A percentile compares a stretch with the other conserved stretches of the same genome.
Conservation (phyloP, 2,329 filamentous ascomycete species). For the Teratosphaeria destructans region DNA sequence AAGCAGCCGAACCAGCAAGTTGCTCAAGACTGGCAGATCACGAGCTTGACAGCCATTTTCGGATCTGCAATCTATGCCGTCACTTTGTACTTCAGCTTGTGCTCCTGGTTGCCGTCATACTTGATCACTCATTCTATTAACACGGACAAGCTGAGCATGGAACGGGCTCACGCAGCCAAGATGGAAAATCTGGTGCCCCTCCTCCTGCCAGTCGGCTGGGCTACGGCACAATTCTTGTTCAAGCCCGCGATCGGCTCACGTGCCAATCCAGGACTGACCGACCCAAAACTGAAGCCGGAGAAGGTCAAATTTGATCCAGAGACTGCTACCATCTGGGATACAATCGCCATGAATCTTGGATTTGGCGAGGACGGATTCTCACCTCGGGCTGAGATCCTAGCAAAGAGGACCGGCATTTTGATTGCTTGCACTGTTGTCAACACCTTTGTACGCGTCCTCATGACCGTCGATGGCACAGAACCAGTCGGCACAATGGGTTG, state of each 20-base stretch:
- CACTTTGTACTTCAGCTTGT: conserved; percentile 58
- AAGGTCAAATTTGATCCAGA: conserved; percentile 53
- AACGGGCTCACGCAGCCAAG: conserved; percentile 54
- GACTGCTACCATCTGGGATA: conserved; percentile 57
- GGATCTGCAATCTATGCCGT: conserved; percentile 65
- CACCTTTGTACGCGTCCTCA: conserved; percentile 53
- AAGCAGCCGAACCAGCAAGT: conserved; percentile 38
- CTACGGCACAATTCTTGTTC: conserved; percentile 69
- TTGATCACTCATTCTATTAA: conserved; percentile 52
- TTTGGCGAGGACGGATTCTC: conserved; percentile 55
- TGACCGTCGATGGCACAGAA: conserved; percentile 62
- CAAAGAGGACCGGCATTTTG: conserved; percentile 44
- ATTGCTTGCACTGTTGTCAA: conserved; percentile 38
- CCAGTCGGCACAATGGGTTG: conserved; percentile 60
- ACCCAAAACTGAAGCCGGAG: conserved; percentile 21
- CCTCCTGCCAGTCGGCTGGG: conserved; percentile 58
- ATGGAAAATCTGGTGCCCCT: conserved; percentile 21
- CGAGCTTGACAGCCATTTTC: conserved; percentile 55
- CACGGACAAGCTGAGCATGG: conserved; percentile 63
- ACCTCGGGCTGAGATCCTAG: conserved; percentile 51
- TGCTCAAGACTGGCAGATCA: conserved; percentile 52
- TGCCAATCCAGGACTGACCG: conserved; percentile 17
- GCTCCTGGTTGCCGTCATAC: conserved; percentile 60
- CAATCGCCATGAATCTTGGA: conserved; percentile 55
- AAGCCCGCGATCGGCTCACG: conserved; percentile 47